phyloP scores from a whole-genome alignment of 768 basidiomycete species.

The Lentinula aciculospora region DNA sequence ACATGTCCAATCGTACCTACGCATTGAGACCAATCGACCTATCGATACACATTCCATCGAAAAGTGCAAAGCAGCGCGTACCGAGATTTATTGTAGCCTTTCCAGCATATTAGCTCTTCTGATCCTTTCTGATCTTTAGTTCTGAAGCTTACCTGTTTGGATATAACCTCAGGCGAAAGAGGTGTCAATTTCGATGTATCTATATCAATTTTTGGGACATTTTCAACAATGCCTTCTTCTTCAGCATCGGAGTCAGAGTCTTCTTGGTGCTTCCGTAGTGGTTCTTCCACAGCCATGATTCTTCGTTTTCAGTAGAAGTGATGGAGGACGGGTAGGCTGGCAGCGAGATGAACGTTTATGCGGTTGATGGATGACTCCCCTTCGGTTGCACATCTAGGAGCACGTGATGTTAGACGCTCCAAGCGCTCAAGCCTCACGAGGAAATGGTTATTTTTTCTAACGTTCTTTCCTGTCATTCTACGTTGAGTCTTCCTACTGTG shows the following conservation, averaged over 20 bases:
- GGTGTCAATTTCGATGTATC: slow-evolving; percentile 82
- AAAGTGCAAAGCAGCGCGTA: slow-evolving; percentile 22
- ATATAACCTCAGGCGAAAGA: slow-evolving; percentile 84
- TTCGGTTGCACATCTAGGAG: neutral
- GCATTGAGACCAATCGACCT: slow-evolving; percentile 1
- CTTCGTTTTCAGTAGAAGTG: neutral
- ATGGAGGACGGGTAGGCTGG: neutral
- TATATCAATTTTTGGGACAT: slow-evolving; percentile 63
- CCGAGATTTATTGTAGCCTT: slow-evolving; percentile 95
- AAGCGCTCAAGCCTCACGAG: too few relatives aligned
- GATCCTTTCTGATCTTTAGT: neutral
- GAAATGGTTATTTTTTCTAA: too few relatives aligned
- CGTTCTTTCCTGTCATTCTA: too few relatives aligned
- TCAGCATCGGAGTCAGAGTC: slow-evolving; percentile 69
- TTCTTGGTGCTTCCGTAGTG: slow-evolving; percentile 53
- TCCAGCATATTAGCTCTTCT: neutral
- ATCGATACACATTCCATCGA: neutral
- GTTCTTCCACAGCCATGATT: slow-evolving; percentile 66
- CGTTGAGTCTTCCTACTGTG: too few relatives aligned
- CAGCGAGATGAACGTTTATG: neutral
- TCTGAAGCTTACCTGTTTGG: slow-evolving; percentile 66
- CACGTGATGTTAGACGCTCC: neutral
- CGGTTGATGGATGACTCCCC: neutral
- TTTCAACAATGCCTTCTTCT: slow-evolving; percentile 48
- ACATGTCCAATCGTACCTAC: slow-evolving; percentile 98